Conservation (phyloP, 1,139 yeast species). For the Ogataea hybrid region DNA sequence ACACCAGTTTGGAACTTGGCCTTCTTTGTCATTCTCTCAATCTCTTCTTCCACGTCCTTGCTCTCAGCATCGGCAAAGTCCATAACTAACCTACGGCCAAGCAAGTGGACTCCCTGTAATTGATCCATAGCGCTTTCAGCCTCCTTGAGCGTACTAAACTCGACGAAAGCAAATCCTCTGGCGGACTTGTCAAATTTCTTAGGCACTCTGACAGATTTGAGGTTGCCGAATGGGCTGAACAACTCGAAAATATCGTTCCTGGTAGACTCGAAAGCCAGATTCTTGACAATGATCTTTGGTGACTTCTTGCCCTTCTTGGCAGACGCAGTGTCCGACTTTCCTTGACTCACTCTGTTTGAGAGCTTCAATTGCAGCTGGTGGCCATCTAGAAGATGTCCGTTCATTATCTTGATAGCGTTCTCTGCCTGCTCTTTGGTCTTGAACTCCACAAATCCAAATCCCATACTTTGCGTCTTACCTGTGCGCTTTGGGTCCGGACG, state of each 20-base stretch:
- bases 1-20: conserved; percentile 80
- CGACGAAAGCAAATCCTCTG: conserved; percentile 98
- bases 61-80: conserved; percentile 87
- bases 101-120: conserved; percentile 91
- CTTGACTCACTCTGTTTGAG: conserved; percentile 63
- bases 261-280: conserved; percentile 94
- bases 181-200: conserved; percentile 93
- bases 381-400: conserved; percentile 81
- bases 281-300: conserved; percentile 87
- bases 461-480: conserved; percentile 79
- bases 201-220: conserved; percentile 94
- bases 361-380: conserved; percentile 86
- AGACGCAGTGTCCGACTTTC: conserved; percentile 34
- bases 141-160: conserved; percentile 82
- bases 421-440: conserved; percentile 74
- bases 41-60: conserved; percentile 83
- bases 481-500: conserved; percentile 82
- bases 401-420: conserved; percentile 68
- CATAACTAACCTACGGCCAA: conserved; percentile 95
- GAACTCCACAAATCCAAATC: conserved; percentile 95
- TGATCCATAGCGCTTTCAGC: conserved; percentile 96
- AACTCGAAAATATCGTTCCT: conserved; percentile 88
- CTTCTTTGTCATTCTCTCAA: conserved; percentile 83
- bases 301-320: conserved; percentile 40
- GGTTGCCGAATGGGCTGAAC: conserved; percentile 90